Evolutionary conservation across 768 basidiomycete species (phyloP).

Genomic region (Macrocybe gigantea): DNA sequence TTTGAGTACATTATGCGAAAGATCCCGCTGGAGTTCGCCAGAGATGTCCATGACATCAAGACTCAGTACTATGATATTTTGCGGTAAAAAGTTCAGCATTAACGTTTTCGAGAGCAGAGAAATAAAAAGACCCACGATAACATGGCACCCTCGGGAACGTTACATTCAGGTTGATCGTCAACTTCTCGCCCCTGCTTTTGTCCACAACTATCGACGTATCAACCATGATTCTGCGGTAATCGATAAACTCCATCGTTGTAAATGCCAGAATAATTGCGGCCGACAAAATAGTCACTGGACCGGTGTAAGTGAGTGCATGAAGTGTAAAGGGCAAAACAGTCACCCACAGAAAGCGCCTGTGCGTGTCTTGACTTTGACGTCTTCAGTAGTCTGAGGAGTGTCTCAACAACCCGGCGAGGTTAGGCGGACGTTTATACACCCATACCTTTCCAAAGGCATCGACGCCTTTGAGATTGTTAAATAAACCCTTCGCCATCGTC

Average conservation of each 20-base stretch:
- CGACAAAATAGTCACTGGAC: conserved; percentile 83
- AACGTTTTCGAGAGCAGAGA: not conserved
- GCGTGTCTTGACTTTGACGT: conserved; percentile 98
- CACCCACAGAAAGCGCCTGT: conserved; percentile 83
- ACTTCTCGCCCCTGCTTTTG: conserved; percentile 89
- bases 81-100: not conserved
- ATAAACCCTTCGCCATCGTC: conserved; percentile 72
- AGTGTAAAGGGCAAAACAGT: not conserved
- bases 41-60: conserved; percentile 98
- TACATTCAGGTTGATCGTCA: conserved; percentile 87
- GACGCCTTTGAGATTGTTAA: conserved; percentile 78
- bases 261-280: conserved; percentile 90
- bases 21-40: conserved; percentile 88
- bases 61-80: conserved; percentile 65
- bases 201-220: conserved; percentile 95
- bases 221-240: conserved; percentile 81
- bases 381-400: conserved; percentile 83
- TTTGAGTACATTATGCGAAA: conserved; percentile 87
- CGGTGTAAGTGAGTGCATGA: conserved; percentile 4
- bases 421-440: conserved; percentile 7
- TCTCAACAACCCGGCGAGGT: not conserved
- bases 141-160: conserved; percentile 97
- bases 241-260: conserved; percentile 90
- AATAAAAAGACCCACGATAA: conserved; percentile 63
- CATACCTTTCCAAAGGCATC: conserved; percentile 99